Percentiles rank a stretch among this genome's conserved stretches.
Conservation (phyloP, 2,329 filamentous ascomycete species). For the Stromatinia cepivora region DNA sequence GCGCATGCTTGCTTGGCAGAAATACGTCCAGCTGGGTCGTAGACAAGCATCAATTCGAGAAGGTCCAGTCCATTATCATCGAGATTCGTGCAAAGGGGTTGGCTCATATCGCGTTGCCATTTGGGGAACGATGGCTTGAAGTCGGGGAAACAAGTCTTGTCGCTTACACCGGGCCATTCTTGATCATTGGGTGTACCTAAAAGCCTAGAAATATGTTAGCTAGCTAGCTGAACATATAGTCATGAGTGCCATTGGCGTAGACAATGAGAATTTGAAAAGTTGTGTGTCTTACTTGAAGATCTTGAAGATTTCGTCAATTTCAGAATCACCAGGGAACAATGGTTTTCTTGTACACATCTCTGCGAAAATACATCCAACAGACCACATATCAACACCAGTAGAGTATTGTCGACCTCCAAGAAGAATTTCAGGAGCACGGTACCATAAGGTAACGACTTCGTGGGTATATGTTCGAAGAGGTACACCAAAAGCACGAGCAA, state of each 20-base stretch:
- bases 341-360: constrained; percentile 96
- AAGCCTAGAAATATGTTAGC: constrained; percentile 49
- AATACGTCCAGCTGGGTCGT: constrained; percentile 82
- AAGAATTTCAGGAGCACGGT: constrained; percentile 85
- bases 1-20: constrained; percentile 84
- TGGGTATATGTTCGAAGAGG: constrained; percentile 90
- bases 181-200: constrained; percentile 82
- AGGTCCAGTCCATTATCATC: constrained; percentile 72
- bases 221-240: not conserved
- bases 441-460: constrained; percentile 94
- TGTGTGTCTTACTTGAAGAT: constrained; percentile 70
- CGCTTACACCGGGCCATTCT: constrained; percentile 76
- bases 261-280: not conserved
- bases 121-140: constrained; percentile 92
- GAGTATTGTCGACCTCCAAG: constrained; percentile 90
- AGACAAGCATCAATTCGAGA: constrained; percentile 71
- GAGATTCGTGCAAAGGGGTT: constrained; percentile 68
- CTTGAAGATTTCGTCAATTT: constrained; percentile 94
- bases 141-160: constrained; percentile 80
- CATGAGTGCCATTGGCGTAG: not conserved
- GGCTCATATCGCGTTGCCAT: constrained; percentile 72
- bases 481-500: constrained; percentile 87
- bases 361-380: constrained; percentile 89
- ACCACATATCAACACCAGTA: constrained; percentile 96
- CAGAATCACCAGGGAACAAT: constrained; percentile 87